These are phyloP conservation scores for Fraxinus cuspidata DNA, from an alignment of 257 asterid genomes.

Conservation along the genomic window DNA sequence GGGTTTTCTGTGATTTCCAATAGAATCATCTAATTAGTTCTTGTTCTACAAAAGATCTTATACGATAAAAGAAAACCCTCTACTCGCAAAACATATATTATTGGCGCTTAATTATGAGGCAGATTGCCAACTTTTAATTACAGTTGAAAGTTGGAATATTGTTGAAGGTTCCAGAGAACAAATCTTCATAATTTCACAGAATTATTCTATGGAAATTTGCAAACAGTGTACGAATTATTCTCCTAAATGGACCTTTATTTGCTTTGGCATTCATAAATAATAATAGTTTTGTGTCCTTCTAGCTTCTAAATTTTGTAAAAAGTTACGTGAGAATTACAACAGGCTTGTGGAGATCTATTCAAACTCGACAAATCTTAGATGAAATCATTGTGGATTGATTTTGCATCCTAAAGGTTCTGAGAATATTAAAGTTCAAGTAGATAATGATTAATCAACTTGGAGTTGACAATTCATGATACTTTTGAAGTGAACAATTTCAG, in stretches of 20 bases:
- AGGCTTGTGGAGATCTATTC: neutral
- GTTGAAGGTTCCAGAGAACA: constrained; percentile 6
- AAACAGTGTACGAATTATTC: neutral
- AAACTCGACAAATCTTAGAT: constrained; percentile 1
- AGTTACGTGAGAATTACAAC: neutral
- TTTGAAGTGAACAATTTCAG: neutral
- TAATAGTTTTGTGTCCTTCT: neutral
- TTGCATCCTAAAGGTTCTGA: neutral
- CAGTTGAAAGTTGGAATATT: neutral
- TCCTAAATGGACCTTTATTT: neutral
- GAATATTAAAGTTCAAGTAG: constrained; percentile 25
- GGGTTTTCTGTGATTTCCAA: no score
- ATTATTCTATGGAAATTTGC: constrained; percentile 8
- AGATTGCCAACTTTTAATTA: neutral
- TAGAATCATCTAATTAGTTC: neutral
- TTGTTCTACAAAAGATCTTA: neutral
- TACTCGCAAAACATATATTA: constrained; percentile 12
- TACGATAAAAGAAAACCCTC: neutral
- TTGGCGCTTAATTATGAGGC: neutral
- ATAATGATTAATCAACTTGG: constrained; percentile 24
- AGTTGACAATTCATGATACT: neutral
- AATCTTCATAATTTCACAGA: constrained; percentile 5
- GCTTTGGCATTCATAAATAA: neutral
- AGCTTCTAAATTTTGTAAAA: neutral
- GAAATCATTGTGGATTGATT: neutral